Base-by-base conservation (phyloP, 192 early-diverging fungal species). In the Coemansia sp. region DNA sequence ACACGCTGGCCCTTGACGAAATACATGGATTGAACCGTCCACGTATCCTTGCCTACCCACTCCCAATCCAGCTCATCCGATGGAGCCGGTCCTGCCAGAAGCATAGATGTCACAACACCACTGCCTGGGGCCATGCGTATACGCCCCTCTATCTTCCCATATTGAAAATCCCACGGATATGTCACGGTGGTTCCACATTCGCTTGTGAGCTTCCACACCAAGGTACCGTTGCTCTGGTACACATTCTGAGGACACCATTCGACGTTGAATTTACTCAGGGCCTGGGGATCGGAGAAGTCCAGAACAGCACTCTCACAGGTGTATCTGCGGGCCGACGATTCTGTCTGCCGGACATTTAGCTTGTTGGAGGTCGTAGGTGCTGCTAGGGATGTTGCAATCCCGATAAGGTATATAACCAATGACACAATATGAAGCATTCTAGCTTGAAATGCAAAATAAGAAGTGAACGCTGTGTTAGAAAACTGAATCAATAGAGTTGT, bases 31-130 rank as follows among this genome's bases (percentile, higher is more conserved):
- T 83, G 81, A 10, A 64, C 85, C 17, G 81, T 74, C 45, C 62
- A 70, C 11, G 77, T 70, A 50, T 87, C 63, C 58, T 83, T 83
- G 41, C 89, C 89, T 10, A 90, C 85, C 84, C 84, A 87, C 65
- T 90, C 89, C 64, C 75, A 84, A 63, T 90, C 89, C 7, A 90
- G 66, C 61, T 90, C 89, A 57, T 90, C 89, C 9, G 82, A 68
- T 40, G 79, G 82, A 38, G 68, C 61, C 12, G 72, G 57, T 6
- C 74, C 84, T 9, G 75, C 77, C 44, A 81, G 76, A 54, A 89
- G 78, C 55, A 89, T 79, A 4, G 85, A 77, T 0, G 84, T 76
- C 5, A 86, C 83, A n/a, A 85, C 75, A 4, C 83, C 88, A 13
- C 81, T 76, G n/a, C 84, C 73, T 10, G 70, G 64, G 0, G 71